A percentile compares a stretch with the other conserved stretches of the same genome.
phyloP scores from a whole-genome alignment of 306 rosid species.

The Citrullus colocynthis region DNA sequence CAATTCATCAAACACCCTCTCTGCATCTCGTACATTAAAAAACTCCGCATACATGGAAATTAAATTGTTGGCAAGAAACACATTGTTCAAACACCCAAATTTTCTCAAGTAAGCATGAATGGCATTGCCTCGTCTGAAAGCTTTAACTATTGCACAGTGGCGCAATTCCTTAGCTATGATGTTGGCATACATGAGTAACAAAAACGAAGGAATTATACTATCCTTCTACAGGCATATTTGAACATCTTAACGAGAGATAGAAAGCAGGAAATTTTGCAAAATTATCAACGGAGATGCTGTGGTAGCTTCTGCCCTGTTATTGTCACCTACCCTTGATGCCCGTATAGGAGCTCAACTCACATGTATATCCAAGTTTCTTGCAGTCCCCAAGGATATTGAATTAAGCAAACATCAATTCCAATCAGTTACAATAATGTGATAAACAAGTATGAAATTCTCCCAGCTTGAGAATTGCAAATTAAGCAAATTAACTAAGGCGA shows the following conservation, averaged over 20 bases:
- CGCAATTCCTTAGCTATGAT: conserved; percentile 41
- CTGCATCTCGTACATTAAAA: conserved; percentile 28
- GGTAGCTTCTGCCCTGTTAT: neutral
- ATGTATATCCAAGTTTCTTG: neutral
- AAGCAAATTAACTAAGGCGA: too few species aligned
- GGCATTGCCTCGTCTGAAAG: conserved; percentile 36
- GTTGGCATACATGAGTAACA: conserved; percentile 23
- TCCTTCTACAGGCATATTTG: neutral
- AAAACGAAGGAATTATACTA: neutral
- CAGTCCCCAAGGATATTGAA: neutral
- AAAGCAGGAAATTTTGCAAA: neutral
- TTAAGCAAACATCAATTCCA: neutral
- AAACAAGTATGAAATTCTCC: neutral
- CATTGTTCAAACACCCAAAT: conserved; percentile 32
- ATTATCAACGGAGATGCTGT: neutral
- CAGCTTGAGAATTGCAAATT: neutral
- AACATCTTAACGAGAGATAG: neutral
- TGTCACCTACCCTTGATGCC: neutral
- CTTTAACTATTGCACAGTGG: conserved; percentile 34
- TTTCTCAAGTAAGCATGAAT: conserved; percentile 48
- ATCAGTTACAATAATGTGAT: neutral
- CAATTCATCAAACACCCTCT: conserved; percentile 61
- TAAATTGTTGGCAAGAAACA: conserved; percentile 45
- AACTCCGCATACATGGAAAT: conserved; percentile 36
- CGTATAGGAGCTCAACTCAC: neutral